phyloP scores from a whole-genome alignment of 2,329 filamentous ascomycete species.

The Ceratocystis lukuohia region DNA sequence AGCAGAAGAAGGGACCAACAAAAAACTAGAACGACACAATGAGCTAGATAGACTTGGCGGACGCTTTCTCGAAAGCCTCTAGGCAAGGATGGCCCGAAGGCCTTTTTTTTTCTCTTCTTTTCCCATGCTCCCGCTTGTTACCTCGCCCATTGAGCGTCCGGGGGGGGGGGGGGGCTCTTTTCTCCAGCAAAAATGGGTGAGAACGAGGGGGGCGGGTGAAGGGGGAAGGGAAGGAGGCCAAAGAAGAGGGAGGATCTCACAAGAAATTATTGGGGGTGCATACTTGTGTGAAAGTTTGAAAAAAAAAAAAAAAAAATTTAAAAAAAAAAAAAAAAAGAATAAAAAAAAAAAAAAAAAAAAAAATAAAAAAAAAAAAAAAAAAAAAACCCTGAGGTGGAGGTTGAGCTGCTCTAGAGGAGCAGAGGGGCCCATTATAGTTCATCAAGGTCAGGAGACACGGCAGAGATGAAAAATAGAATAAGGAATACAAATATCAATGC shows the following conservation, averaged over 20 bases:
- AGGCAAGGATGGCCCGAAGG: background rate
- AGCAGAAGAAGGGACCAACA: background rate
- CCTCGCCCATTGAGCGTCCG: too few species aligned
- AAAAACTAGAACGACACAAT: background rate
- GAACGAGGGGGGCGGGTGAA: background rate
- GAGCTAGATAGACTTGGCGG: background rate
- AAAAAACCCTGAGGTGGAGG: background rate
- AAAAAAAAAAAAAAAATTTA: too few species aligned
- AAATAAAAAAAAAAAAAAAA: background rate
- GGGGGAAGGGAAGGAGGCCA: background rate
- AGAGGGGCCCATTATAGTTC: too few species aligned
- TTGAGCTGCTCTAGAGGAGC: too few species aligned
- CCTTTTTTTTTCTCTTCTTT: background rate
- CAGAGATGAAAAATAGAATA: background rate
- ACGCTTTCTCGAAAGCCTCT: constrained; percentile 1
- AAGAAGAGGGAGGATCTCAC: background rate
- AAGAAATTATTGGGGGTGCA: background rate
- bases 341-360: background rate
- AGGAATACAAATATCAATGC: background rate
- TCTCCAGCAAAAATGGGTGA: background rate
- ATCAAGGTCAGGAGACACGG: background rate
- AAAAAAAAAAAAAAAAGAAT: too few species aligned
- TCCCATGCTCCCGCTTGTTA: background rate
- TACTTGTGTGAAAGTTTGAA: too few species aligned
- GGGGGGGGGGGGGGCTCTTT: background rate